Base-by-base conservation (phyloP, 176 grass and related monocot species). In the Neostapfia colusana region DNA sequence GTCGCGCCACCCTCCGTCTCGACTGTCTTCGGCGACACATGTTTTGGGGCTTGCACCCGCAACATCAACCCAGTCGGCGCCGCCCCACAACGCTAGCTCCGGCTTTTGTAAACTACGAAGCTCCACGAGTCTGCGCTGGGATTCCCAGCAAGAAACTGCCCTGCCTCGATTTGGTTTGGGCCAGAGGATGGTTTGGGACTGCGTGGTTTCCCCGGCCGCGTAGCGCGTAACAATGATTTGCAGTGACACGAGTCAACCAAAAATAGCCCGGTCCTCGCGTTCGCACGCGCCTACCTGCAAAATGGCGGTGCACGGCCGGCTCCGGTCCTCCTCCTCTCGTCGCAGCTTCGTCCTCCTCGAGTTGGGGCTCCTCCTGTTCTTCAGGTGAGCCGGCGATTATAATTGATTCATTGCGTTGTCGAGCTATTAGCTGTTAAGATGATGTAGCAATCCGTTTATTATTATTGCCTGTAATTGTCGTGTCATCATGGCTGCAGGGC, bases 221-320 rank as follows among this genome's bases (percentile, higher is more conserved):
- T 31, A 31, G 86, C 63, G 20, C 36, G 12, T 38, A 13, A 34
- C 34, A 15, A 38, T 61, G n/a, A 79, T 43, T 62, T 44, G 75
- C 54, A 53, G 49, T 25, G 78, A 45, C 53, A 62, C 15, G 69
- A 83, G 69, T 75, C 64, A 71, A 70, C 86, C 81, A 84, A 80
- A 88, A 75, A 84, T 88, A 88, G 86, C 6, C 39, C 9, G 1
- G 28, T 35, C 14, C 57, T 44, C 12, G 17, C n/a, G 16, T 21
- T n/a, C 4, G 53, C 20, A n/a, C 64, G 65, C 61, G 34, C 8
- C 8, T 1, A 48, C 64, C 64, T 63, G 58, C 79, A 64, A 65
- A 71, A 67, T 69, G 79, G 79, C 85, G 43, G 73, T 82, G 57
- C 67, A 40, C 79, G 79, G 74, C 80, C 48, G 73, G 66, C 77